Base-by-base conservation (phyloP, 495 filamentous ascomycete genomes). In the Chlorociboria aeruginascens region DNA sequence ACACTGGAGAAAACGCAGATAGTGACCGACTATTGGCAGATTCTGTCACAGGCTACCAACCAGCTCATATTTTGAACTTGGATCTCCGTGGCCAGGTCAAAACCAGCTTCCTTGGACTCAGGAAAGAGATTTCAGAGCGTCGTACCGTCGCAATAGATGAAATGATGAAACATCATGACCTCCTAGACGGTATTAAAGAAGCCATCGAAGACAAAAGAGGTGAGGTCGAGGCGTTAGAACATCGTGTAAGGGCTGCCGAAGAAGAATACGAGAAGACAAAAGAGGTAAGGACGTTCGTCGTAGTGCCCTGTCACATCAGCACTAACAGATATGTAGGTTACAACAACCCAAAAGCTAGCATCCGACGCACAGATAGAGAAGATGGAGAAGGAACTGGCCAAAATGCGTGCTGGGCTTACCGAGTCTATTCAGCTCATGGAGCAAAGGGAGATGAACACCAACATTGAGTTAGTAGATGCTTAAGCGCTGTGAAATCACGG, bases 301-400 rank as follows among this genome's bases (percentile, higher is more conserved):
- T 2, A 29, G 33, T 3, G 0, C 37, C n/a, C 12, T 39, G 1
- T 8, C 8, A 13, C 9, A 34, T 25, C 31, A 25, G 34, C 32
- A 31, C 61, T 66, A 61, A 63, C 48, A 33, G 0, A 4, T 11
- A 20, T 10, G 11, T 40, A 76, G 68, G 78, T 86, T 35, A 89
- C 83, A 11, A 81, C 74, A 12, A 85, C 87, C 30, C 87, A 95
- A 65, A 89, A 92, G 63, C 73, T 89, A 55, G 81, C 79, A 9
- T 83, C 77, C 4, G 92, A 96, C 63, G 79, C 88, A 12, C 89
- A 96, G 63, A 95, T 96, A 57, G 92, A 98, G 67, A 87, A 89
- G 70, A 89, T 96, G 83, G 92, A 97, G 68, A 95, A 94, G 61
- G 90, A 98, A 64, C 69, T 98, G 28, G 84, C 85, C 36, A 88